Base-by-base conservation (phyloP, 1,284 basidiomycete species). In the Ustilago shanxiensis region DNA sequence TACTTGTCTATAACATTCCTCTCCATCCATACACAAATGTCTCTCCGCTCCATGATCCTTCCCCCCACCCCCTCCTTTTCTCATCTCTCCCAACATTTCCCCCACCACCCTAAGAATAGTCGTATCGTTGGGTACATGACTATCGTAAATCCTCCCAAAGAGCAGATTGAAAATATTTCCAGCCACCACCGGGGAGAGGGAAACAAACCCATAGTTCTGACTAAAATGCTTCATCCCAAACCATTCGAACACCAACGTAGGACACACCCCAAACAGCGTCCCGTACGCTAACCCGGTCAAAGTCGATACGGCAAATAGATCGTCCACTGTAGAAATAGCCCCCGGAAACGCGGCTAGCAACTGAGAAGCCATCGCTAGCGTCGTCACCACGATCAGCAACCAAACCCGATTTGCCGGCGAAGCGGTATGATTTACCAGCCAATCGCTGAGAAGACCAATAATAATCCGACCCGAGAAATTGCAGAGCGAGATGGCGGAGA, bases 201-300 rank as follows among this genome's bases (percentile, higher is more conserved):
- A 90, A 29, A 92, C 89, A 83, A 90, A 93, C 18, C 95, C 95
- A 91, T 91, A 95, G 85, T 95, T 96, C 87, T 94, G 91, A 3
- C 91, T 91, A 80, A 93, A 91, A 79, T 92, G 91, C 90, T 91
- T 87, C 83, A 94, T 88, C 7, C 94, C 94, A 79, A 95, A 95
- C 92, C 92, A 94, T 79, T 95, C 94, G 28, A 95, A 90, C 33
- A 90, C 88, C 28, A 95, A 88, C 35, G 92, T 91, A 0, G 94
- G 93, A 79, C 90, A 89, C 16, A 93, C 87, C 5, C 93, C 93
- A 80, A 94, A 95, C 60, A 93, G 87, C 29, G 90, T 89, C 1
- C 94, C 94, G 77, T 95, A 93, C 0, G 92, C 90, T 7, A 93
- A 82, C 0, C 93, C 93, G 0, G 93, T 88, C 16, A 92, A 80